Percentiles rank a stretch among this genome's conserved stretches.
Evolutionary conservation across 805 yeast genomes (phyloP).

Genomic region (Sugiyamaella lignohabitans): DNA sequence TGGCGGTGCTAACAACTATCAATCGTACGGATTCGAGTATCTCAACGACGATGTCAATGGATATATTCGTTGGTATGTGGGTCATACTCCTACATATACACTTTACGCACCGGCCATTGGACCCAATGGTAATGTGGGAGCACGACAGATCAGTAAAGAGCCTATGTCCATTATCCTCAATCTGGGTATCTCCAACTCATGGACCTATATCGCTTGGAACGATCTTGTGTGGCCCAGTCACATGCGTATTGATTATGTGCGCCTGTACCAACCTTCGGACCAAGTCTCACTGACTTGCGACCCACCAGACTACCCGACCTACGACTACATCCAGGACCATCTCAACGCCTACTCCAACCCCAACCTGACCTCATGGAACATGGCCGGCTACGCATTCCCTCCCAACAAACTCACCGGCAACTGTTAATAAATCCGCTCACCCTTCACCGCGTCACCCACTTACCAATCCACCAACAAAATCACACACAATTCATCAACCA

Average conservation of each 20-base stretch:
- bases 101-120: conserved; percentile 67
- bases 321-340: conserved; percentile 72
- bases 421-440: no score
- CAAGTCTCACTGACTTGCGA: conserved; percentile 67
- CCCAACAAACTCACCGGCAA: conserved; percentile 49
- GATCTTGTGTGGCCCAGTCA: conserved; percentile 66
- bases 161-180: conserved; percentile 89
- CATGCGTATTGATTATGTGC: conserved; percentile 75
- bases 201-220: conserved; percentile 94
- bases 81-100: conserved; percentile 70
- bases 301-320: conserved; percentile 78
- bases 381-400: conserved; percentile 68
- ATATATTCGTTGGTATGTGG: conserved; percentile 82
- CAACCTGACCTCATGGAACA: conserved; percentile 68
- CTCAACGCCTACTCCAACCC: conserved; percentile 57
- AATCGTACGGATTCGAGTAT: conserved; percentile 73
- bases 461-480: no score
- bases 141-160: conserved; percentile 77
- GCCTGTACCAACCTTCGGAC: conserved; percentile 82
- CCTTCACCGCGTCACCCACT: no score
- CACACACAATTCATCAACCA: no score
- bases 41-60: conserved; percentile 63
- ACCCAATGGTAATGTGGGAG: conserved; percentile 85
- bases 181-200: conserved; percentile 81
- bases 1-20: conserved; percentile 55